Conservation (phyloP, 352 stramenopile genomes). For the Plasmopara viticola region DNA sequence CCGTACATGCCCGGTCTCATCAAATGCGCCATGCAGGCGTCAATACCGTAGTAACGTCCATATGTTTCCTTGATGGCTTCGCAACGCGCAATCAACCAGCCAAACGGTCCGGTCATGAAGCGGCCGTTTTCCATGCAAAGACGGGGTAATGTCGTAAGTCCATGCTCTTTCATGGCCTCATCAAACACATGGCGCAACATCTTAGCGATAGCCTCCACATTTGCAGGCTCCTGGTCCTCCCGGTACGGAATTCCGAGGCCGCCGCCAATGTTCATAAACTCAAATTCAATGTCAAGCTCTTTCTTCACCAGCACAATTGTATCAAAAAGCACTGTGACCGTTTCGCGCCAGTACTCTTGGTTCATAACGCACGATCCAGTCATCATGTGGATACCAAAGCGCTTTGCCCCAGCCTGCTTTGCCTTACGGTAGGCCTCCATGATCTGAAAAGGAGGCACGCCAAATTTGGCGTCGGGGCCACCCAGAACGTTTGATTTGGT, state of each 20-base stretch:
- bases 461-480: conserved; percentile 86
- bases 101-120: conserved; percentile 85
- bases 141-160: conserved; percentile 46
- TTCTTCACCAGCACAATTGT: conserved; percentile 73
- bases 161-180: conserved; percentile 60
- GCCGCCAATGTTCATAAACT: conserved; percentile 90
- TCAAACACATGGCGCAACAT: conserved; percentile 78
- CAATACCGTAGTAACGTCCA: conserved; percentile 81
- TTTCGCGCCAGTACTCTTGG: conserved; percentile 87
- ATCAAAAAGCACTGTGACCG: conserved; percentile 75
- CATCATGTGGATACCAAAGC: conserved; percentile 91
- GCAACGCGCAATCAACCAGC: conserved; percentile 80
- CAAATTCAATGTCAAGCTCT: conserved; percentile 83
- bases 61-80: conserved; percentile 85
- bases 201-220: conserved; percentile 61
- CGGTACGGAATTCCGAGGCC: conserved; percentile 85
- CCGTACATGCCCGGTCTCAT: conserved; percentile 90
- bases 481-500: conserved; percentile 87
- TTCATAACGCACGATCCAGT: conserved; percentile 87
- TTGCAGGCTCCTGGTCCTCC: conserved; percentile 59
- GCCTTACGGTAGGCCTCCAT: conserved; percentile 82
- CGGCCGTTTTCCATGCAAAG: conserved; percentile 88
- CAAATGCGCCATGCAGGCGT: conserved; percentile 87
- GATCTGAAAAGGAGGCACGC: conserved; percentile 83
- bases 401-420: conserved; percentile 65